phyloP scores from a whole-genome alignment of 108 stramenopile genomes.

The Nitzschia sp. region DNA sequence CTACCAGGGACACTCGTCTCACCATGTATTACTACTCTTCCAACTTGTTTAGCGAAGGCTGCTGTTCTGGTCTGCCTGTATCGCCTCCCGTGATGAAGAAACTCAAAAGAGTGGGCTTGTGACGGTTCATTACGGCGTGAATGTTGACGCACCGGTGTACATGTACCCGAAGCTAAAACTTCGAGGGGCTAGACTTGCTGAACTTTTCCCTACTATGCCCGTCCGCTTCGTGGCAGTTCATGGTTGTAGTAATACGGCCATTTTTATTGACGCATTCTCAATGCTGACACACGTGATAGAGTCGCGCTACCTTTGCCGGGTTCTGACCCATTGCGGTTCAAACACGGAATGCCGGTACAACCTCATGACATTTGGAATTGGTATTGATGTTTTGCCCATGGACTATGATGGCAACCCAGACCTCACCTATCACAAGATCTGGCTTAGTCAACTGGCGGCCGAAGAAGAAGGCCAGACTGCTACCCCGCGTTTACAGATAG shows the following conservation, averaged over 20 bases:
- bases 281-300: neutral
- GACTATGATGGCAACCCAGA: neutral
- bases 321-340: slow-evolving; percentile 14
- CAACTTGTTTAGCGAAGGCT: neutral
- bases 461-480: too few species aligned
- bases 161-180: neutral
- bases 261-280: neutral
- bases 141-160: neutral
- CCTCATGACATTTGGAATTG: slow-evolving; percentile 22
- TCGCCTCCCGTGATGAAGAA: slow-evolving; percentile 4
- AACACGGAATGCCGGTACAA: slow-evolving; percentile 1
- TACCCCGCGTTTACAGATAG: neutral
- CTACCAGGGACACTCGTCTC: too few species aligned
- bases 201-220: neutral
- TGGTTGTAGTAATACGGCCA: neutral
- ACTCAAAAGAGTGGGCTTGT: slow-evolving; percentile 6
- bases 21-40: too few species aligned
- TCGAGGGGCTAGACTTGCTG: neutral
- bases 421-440: neutral
- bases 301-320: neutral
- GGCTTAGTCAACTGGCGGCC: neutral
- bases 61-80: neutral
- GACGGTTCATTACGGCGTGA: neutral
- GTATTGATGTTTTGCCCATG: neutral
- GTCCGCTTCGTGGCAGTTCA: slow-evolving; percentile 9